Evolutionary conservation across 192 early-diverging fungal species (phyloP).

Genomic region (Rhizophagus sp.): DNA sequence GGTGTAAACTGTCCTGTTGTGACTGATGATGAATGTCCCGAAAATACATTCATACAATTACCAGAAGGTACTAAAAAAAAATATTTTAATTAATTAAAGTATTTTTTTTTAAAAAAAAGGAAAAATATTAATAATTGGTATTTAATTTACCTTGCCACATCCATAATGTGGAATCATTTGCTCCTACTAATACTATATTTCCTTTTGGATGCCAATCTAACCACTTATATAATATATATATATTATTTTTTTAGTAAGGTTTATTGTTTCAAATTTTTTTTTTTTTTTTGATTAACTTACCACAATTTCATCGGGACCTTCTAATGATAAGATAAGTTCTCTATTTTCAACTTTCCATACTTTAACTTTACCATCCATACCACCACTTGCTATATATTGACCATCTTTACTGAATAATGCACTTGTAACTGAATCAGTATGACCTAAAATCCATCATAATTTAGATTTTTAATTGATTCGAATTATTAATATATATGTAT

Average conservation of each 20-base stretch:
- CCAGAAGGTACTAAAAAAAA: slow-evolving; percentile 67
- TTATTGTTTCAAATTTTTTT: too few relatives aligned
- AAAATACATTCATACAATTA: slow-evolving; percentile 92
- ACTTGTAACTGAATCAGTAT: slow-evolving; percentile 85
- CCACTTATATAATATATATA: slow-evolving; percentile 53
- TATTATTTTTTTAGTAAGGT: too few relatives aligned
- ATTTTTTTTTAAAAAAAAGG: too few relatives aligned
- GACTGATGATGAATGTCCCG: slow-evolving; percentile 81
- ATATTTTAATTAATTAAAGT: not conserved
- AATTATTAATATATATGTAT: not conserved
- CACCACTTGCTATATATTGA: slow-evolving; percentile 81
- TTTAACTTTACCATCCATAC: slow-evolving; percentile 93
- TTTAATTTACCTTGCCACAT: slow-evolving; percentile 75
- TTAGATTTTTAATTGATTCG: not conserved
- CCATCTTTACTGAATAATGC: slow-evolving; percentile 86
- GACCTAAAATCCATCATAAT: slow-evolving; percentile 48
- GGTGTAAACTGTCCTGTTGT: slow-evolving; percentile 89
- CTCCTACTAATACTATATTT: slow-evolving; percentile 85
- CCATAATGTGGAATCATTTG: slow-evolving; percentile 88
- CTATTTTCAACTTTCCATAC: slow-evolving; percentile 69
- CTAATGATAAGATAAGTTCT: slow-evolving; percentile 64
- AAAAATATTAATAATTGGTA: too few relatives aligned
- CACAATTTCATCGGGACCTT: slow-evolving; percentile 89
- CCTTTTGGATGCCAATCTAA: slow-evolving; percentile 96
- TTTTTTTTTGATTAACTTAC: slow-evolving; percentile 44